These are phyloP conservation scores for Leccinum solheimii DNA, from an alignment of 1,284 basidiomycete genomes.

Conservation along the genomic window DNA sequence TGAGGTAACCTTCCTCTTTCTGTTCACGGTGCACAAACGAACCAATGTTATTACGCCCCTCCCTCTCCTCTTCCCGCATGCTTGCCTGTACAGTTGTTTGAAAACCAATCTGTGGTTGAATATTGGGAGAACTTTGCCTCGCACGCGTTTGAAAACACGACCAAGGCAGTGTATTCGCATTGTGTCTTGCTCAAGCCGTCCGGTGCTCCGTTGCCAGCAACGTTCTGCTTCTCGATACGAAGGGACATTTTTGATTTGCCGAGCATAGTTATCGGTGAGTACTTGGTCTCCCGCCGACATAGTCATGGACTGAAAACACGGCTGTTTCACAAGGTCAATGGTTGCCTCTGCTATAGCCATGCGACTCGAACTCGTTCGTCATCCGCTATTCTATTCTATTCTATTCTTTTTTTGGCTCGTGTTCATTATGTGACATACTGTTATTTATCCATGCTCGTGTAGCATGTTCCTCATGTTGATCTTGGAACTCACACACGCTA, in stretches of 20 bases:
- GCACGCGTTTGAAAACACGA: constrained; percentile 95
- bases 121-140: constrained; percentile 96
- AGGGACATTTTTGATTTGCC: constrained; percentile 88
- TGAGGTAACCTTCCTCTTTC: constrained; percentile 55
- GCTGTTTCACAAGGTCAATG: constrained; percentile 64
- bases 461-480: neutral
- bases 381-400: neutral
- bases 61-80: neutral
- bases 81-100: constrained; percentile 62
- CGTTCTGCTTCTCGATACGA: constrained; percentile 92
- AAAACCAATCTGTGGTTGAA: constrained; percentile 87
- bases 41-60: constrained; percentile 4
- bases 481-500: constrained; percentile 6
- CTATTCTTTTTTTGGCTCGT: neutral
- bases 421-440: constrained; percentile 9
- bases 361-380: constrained; percentile 6
- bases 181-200: constrained; percentile 83
- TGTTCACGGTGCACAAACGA: constrained; percentile 19
- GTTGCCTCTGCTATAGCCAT: constrained; percentile 64
- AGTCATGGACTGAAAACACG: neutral
- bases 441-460: constrained; percentile 7
- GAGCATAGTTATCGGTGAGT: constrained; percentile 78
- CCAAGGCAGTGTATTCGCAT: constrained; percentile 91
- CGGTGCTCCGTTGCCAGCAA: constrained; percentile 81
- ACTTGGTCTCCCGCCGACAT: constrained; percentile 6